phyloP scores from a whole-genome alignment of 2,329 filamentous ascomycete genomes.

The Westerdykella sp. region DNA sequence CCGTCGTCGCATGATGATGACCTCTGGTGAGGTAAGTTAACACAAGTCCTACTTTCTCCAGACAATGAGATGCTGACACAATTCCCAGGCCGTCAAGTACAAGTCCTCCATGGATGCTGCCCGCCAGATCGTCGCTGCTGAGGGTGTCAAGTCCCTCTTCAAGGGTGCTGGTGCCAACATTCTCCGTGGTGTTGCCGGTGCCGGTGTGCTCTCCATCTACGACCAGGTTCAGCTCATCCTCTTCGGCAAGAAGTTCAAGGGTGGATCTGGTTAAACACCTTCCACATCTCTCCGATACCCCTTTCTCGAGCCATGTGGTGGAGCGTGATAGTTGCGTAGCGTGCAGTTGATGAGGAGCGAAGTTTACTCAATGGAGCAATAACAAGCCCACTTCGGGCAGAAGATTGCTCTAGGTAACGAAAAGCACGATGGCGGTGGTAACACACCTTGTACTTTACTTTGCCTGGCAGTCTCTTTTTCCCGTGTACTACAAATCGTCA shows the following conservation, averaged over 20 bases:
- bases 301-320: conserved; percentile 32
- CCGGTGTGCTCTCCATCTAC: conserved; percentile 99
- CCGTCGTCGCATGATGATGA: conserved; percentile 99
- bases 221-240: conserved; percentile 98
- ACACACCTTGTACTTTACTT: conserved; percentile 41
- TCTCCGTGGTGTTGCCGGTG: conserved; percentile 99
- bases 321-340: conserved; percentile 29
- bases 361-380: conserved; percentile 33
- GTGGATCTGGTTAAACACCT: conserved; percentile 42
- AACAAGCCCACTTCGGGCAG: conserved; percentile 28
- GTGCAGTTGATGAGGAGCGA: conserved; percentile 23
- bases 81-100: conserved; percentile 94
- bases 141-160: conserved; percentile 99
- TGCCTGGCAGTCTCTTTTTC: conserved; percentile 31
- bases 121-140: conserved; percentile 88
- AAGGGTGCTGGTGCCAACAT: conserved; percentile 99
- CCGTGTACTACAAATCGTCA: conserved; percentile 34
- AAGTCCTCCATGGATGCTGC: conserved; percentile 91
- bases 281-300: conserved; percentile 30
- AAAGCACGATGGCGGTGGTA: conserved; percentile 37
- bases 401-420: conserved; percentile 41
- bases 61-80: conserved; percentile 10
- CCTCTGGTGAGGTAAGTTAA: conserved; percentile 60
- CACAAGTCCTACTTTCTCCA: background rate
- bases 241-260: conserved; percentile 99